phyloP scores from a whole-genome alignment of 805 yeast species.

The Starmerella floricola region DNA sequence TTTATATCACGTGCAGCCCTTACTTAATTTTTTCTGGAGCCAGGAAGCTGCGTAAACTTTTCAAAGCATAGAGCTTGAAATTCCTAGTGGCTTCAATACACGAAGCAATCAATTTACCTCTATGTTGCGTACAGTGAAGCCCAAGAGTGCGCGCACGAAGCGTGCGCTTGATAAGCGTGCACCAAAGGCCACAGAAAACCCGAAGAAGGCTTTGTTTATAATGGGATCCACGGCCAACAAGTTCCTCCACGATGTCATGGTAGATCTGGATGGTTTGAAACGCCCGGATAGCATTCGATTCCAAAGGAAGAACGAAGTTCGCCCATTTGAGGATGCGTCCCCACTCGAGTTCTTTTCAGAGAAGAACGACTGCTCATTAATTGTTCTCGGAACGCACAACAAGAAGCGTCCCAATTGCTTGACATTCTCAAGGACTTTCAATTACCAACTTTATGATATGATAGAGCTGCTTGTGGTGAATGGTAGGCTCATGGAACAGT shows the following conservation, averaged over 20 bases:
- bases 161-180: constrained; percentile 84
- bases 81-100: background rate
- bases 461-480: constrained; percentile 61
- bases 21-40: background rate
- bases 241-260: constrained; percentile 74
- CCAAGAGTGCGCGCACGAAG: constrained; percentile 90
- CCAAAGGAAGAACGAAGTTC: constrained; percentile 72
- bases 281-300: constrained; percentile 85
- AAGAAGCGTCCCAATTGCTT: constrained; percentile 89
- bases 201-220: constrained; percentile 77
- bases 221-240: constrained; percentile 78
- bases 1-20: background rate
- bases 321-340: constrained; percentile 84
- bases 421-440: constrained; percentile 81
- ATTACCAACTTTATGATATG: constrained; percentile 86
- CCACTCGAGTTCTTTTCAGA: constrained; percentile 85
- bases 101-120: too few species aligned
- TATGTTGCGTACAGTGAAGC: constrained; percentile 45
- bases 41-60: background rate
- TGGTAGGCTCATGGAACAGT: constrained; percentile 63
- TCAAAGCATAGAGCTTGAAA: background rate
- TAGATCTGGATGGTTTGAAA: constrained; percentile 78
- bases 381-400: constrained; percentile 67
- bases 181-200: constrained; percentile 78
- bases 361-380: constrained; percentile 79